Evolutionary conservation across 768 basidiomycete genomes (phyloP).

Genomic region (Tremella mesenterica): DNA sequence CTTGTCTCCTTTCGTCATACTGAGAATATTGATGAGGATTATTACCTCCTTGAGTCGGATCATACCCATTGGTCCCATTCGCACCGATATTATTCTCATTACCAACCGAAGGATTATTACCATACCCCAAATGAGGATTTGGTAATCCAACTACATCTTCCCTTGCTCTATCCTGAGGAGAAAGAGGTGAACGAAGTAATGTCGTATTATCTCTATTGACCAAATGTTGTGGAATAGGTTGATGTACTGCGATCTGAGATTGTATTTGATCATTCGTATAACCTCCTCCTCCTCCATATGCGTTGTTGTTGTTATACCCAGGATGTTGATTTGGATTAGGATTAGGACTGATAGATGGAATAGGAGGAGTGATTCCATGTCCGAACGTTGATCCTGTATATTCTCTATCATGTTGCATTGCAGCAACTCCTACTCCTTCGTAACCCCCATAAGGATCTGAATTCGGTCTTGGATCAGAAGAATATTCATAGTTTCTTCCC

Average conservation of each 20-base stretch:
- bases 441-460: constrained; percentile 30
- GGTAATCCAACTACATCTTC: constrained; percentile 18
- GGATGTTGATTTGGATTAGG: neutral
- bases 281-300: neutral
- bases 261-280: neutral
- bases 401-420: constrained; percentile 18
- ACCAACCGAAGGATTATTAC: too few relatives aligned
- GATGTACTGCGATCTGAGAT: neutral
- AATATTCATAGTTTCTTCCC: too few relatives aligned
- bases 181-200: neutral
- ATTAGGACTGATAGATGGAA: constrained; percentile 6
- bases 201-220: neutral
- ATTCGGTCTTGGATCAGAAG: too few relatives aligned
- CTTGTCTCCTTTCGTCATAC: too few relatives aligned
- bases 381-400: constrained; percentile 21
- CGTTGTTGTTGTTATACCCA: neutral
- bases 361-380: neutral
- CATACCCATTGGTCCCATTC: too few relatives aligned
- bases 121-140: neutral
- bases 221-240: neutral
- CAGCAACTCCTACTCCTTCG: constrained; percentile 28
- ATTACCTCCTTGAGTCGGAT: too few relatives aligned
- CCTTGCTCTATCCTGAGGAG: neutral
- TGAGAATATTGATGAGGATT: too few relatives aligned
- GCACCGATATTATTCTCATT: too few relatives aligned